Base-by-base conservation (phyloP, 2,329 filamentous ascomycete species). In the Calonectria pteridis region DNA sequence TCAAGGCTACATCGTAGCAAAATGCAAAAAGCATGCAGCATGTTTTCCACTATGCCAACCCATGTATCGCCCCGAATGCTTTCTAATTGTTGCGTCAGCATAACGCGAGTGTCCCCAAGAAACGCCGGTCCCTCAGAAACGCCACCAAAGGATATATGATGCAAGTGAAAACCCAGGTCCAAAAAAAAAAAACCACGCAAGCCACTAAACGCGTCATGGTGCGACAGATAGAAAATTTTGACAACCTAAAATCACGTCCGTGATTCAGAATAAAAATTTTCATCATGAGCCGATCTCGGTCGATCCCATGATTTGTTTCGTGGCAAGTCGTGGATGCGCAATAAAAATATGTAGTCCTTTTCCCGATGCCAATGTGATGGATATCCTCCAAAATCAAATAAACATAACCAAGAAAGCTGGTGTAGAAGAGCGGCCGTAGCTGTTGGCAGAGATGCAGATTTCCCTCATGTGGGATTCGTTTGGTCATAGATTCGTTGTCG, bases 351-450 rank as follows among this genome's bases (percentile, higher is more conserved):
- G 11, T 59, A 28, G 20, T 50, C n/a, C 20, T 64, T 53, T 63
- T 31, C 53, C 71, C 58, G 9, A 37, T 51, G 37, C 29, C 37
- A 1, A 64, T 58, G 37, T 55, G 65, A 49, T 68, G 49, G 40
- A 69, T 69, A 49, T 72, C 37, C 58, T 43, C 58, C 23, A 23
- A 64, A 70, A 64, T 50, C 50, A 70, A 63, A 64, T 71, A 73
- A 78, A 69, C 65, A 69, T 59, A 71, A 53, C 66, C 64, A 35
- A 72, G 49, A 66, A 71, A 73, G n/a, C 65, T 74, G 71, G 74
- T 72, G 74, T 72, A 35, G 62, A 72, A 74, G 58, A 64, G 73
- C 70, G 78, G 78, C 78, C 78, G 78, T 77, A 62, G 73, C 76
- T 55, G 65, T 76, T 50, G 51, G 67, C 72, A 73, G 74, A 75